These are phyloP conservation scores for Corylus avellana DNA, from an alignment of 306 rosid species.

Conservation along the genomic window DNA sequence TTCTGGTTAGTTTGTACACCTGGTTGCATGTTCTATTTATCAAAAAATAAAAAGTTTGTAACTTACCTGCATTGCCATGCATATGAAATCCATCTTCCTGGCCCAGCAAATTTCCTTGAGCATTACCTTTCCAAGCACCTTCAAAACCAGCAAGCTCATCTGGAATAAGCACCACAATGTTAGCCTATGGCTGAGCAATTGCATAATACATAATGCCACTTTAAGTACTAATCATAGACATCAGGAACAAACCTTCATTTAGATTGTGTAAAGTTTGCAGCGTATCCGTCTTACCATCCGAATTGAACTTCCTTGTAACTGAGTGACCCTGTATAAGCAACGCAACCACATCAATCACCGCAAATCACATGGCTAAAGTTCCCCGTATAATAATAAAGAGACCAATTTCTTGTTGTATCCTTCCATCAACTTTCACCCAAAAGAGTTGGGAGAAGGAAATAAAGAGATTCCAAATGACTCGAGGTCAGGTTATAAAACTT, in stretches of 20 bases:
- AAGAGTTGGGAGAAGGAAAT: neutral
- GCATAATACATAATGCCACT: neutral
- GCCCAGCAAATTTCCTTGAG: conserved; percentile 32
- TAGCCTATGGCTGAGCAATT: neutral
- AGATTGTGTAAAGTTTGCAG: conserved; percentile 79
- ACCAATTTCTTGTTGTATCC: neutral
- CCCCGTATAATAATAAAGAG: neutral
- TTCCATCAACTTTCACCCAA: neutral
- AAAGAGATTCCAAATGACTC: neutral
- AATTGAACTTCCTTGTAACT: conserved; percentile 67
- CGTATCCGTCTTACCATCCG: conserved; percentile 69
- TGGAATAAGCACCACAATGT: conserved; percentile 22
- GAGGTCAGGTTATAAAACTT: neutral
- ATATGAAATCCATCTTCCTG: conserved; percentile 34
- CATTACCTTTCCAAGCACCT: conserved; percentile 67
- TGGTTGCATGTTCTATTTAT: no score
- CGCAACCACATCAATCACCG: conserved; percentile 11
- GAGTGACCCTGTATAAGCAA: conserved; percentile 70
- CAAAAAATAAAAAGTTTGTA: no score
- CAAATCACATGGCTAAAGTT: neutral
- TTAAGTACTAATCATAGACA: neutral
- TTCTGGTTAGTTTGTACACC: no score
- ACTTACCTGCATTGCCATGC: conserved; percentile 33
- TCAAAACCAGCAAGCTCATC: conserved; percentile 82
- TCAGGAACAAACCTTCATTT: conserved; percentile 58